These are phyloP conservation scores for Plasmodium vivax DNA, from an alignment of 169 alveolate genomes.

Conservation along the genomic window DNA sequence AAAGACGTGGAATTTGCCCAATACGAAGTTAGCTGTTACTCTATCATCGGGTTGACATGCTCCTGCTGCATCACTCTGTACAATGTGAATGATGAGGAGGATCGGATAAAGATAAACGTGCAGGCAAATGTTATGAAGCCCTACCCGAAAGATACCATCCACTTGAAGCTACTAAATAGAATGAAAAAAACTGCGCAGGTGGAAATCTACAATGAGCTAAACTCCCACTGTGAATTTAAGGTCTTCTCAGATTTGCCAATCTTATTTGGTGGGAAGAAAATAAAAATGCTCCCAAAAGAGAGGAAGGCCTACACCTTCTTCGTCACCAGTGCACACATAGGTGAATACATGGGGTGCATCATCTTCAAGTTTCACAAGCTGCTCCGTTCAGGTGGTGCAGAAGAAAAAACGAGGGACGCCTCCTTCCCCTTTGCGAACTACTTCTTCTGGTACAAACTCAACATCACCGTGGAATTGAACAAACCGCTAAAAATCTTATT, in stretches of 20 bases:
- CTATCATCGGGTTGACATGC: slow-evolving; percentile 2
- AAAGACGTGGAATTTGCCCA: slow-evolving; percentile 43
- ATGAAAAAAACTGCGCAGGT: slow-evolving; percentile 32
- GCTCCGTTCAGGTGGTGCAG: neutral
- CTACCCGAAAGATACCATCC: slow-evolving; percentile 37
- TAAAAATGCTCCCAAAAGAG: slow-evolving; percentile 52
- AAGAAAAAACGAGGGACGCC: neutral
- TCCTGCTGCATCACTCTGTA: slow-evolving; percentile 15
- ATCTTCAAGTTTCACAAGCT: slow-evolving; percentile 23
- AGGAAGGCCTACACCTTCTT: slow-evolving; percentile 40
- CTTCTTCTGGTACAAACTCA: slow-evolving; percentile 59
- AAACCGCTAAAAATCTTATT: slow-evolving; percentile 46
- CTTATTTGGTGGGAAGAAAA: slow-evolving; percentile 43
- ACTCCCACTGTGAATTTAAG: slow-evolving; percentile 49
- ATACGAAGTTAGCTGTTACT: slow-evolving; percentile 48
- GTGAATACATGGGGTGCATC: slow-evolving; percentile 63
- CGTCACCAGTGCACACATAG: slow-evolving; percentile 54
- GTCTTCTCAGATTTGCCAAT: slow-evolving; percentile 51
- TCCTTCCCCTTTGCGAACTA: neutral
- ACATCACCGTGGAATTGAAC: slow-evolving; percentile 24
- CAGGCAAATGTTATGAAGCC: slow-evolving; percentile 49
- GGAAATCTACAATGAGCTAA: slow-evolving; percentile 37
- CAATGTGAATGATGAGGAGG: slow-evolving; percentile 37
- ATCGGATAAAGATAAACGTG: slow-evolving; percentile 42
- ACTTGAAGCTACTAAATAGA: slow-evolving; percentile 24